Base-by-base conservation (phyloP, 257 asterid genomes). In the Paraleonurus japonicus region DNA sequence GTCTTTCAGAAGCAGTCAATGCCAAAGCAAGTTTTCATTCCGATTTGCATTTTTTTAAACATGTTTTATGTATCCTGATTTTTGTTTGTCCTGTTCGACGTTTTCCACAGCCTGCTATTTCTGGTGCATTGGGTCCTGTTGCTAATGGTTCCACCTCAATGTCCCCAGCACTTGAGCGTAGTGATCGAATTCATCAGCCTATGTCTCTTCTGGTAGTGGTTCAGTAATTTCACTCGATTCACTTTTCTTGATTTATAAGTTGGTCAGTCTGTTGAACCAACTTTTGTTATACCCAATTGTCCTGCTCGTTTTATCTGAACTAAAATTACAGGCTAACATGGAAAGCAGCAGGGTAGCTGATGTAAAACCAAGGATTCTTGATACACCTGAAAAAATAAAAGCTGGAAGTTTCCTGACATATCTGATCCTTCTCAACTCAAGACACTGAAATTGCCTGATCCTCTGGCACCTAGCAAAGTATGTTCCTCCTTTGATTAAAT, bases 351-450 rank as follows among this genome's bases (percentile, higher is more conserved):
- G 95, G 83, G 78, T 50, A 73, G 84, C 88, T 65, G 99, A 95
- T 72, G 92, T 85, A 41, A 94, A 94, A 81, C 99, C 99, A 51
- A 88, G 95, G 78, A 81, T 89, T 73, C 81, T 84, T 63, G 99
- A 95, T 15, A 69, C 73, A 59, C 33, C 78, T 50, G 98, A 89
- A 70, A 87, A 87, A 82, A 69, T 71, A 95, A 88, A 81, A 83
- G 83, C 87, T 95, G 98, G 99, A 95, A 89, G 80, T 83, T 70
- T 65, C 86, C 97, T 16, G 99, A 95, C 70, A 86, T 92, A 76
- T 80, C 92, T 24, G 99, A 95, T 7, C 22, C 93, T n/a, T 77
- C 90, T 75, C 96, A 89, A 69, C 89, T 92, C 69, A 91, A 83
- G 88, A 75, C 99, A 19, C 81, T 92, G 79, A 86, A 85, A 80